These are phyloP conservation scores for Saksenaea oblongispora DNA, from an alignment of 371 early-diverging fungal species.

Conservation along the genomic window DNA sequence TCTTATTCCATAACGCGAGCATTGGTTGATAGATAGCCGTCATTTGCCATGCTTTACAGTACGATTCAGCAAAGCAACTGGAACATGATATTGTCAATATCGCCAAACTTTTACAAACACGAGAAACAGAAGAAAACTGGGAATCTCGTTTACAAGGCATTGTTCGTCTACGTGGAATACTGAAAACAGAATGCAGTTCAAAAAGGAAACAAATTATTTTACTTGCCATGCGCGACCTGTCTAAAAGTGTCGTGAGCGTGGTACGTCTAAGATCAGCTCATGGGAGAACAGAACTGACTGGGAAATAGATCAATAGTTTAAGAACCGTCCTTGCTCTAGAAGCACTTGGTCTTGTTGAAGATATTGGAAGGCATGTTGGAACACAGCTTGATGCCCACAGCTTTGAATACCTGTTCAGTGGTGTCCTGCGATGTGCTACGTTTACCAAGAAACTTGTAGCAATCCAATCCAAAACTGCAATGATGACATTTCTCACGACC, in stretches of 20 bases:
- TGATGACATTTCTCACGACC: slow-evolving; percentile 17
- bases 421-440: slow-evolving; percentile 27
- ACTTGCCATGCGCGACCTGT: neutral
- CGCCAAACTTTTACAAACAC: slow-evolving; percentile 13
- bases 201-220: neutral
- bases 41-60: neutral
- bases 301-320: slow-evolving; percentile 33
- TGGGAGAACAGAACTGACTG: neutral
- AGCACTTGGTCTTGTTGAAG: slow-evolving; percentile 23
- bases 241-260: neutral
- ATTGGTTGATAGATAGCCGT: no score
- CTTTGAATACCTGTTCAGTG: slow-evolving; percentile 20
- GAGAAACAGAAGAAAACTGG: slow-evolving; percentile 43
- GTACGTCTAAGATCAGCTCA: neutral
- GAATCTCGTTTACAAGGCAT: slow-evolving; percentile 30
- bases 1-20: no score
- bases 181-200: neutral
- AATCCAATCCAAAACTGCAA: slow-evolving; percentile 11
- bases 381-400: slow-evolving; percentile 24
- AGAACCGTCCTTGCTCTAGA: slow-evolving; percentile 29
- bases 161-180: slow-evolving; percentile 23
- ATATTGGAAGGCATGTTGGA: slow-evolving; percentile 22
- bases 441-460: slow-evolving; percentile 30
- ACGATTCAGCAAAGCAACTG: slow-evolving; percentile 22
- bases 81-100: slow-evolving; percentile 22